Base-by-base conservation (phyloP, 495 filamentous ascomycete species). In the Massariosphaeria phaeospora region DNA sequence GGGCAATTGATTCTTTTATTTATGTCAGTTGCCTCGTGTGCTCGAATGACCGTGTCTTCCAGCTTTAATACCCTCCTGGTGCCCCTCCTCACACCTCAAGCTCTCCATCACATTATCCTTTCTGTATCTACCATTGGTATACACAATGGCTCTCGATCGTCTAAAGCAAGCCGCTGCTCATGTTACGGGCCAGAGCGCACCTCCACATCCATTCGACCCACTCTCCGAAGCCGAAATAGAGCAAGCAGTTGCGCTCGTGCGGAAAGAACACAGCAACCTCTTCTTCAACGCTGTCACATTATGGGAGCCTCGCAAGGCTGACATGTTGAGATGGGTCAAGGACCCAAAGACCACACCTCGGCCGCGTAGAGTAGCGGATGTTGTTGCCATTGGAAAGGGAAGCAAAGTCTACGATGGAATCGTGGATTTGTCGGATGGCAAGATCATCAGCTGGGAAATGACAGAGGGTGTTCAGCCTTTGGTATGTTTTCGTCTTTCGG, bases 201-300 rank as follows among this genome's bases (percentile, higher is more conserved):
- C 75, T 29, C 82, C 83, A 35, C 84, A 97, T 66, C 91, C 91
- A 11, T 81, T 95, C 57, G 91, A 96, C 60, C 91, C 91, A 41
- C 82, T 97, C 40, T 78, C 80, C 13, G 78, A 79, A 0, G 62
- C 72, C 3, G 91, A 97, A 66, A 95, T 97, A 58, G 86, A 89
- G 64, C 71, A 77, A 6, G 82, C 82, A 8, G 85, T 91, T 46
- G 67, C 77, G 1, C 72, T 89, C 31, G 73, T 95, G 50, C 81
- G 82, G 34, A 81, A 84, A 55, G 80, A 84, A 50, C 75, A 95
- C 71, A 84, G 80, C 45, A 69, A 75, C 6, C 76, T 95, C 38
- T 80, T 80, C 66, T 96, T 90, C 79, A 95, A 96, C 74, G 87
- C 89, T 3, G 83, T 96, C 47, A 84, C 88, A n/a, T 72, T 95